Conservation (phyloP, 2,329 filamentous ascomycete species). For the Pochonia chlamydosporia region DNA sequence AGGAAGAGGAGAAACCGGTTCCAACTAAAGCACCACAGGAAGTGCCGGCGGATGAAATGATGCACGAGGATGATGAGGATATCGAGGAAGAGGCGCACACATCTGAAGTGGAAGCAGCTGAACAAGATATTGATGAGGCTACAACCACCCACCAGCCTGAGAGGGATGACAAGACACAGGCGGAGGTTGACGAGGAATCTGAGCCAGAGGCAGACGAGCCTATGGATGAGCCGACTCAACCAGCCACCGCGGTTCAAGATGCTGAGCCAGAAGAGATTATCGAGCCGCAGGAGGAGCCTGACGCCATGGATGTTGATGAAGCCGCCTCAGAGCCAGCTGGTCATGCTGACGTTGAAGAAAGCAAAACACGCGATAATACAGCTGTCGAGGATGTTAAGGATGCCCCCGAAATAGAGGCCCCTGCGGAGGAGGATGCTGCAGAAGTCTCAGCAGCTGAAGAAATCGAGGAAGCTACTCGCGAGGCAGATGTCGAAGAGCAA, state of each 20-base stretch:
- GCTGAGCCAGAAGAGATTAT: not conserved
- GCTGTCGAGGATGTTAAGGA: not conserved
- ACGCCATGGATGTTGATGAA: not conserved
- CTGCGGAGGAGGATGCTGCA: not conserved
- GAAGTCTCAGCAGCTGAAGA: not conserved
- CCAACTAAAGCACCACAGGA: not conserved
- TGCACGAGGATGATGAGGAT: conserved; percentile 1
- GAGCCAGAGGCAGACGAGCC: not conserved
- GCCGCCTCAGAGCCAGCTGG: not conserved
- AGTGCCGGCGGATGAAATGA: not conserved
- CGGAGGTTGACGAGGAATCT: not conserved
- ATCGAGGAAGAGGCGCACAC: conserved; percentile 2
- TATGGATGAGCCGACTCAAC: not conserved
- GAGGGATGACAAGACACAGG: not conserved
- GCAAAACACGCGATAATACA: not conserved
- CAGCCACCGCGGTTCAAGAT: not conserved
- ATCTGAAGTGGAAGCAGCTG: not conserved
- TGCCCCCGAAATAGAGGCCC: not conserved
- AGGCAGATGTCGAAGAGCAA: not conserved
- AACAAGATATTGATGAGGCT: not conserved
- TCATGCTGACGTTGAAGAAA: not conserved
- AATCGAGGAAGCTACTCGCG: not conserved
- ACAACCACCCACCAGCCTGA: not conserved
- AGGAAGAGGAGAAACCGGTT: conserved; percentile 25
- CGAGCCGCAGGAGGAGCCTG: not conserved